Evolutionary conservation across 2,329 filamentous ascomycete species (phyloP).

Genomic region (Colletotrichum magnum): DNA sequence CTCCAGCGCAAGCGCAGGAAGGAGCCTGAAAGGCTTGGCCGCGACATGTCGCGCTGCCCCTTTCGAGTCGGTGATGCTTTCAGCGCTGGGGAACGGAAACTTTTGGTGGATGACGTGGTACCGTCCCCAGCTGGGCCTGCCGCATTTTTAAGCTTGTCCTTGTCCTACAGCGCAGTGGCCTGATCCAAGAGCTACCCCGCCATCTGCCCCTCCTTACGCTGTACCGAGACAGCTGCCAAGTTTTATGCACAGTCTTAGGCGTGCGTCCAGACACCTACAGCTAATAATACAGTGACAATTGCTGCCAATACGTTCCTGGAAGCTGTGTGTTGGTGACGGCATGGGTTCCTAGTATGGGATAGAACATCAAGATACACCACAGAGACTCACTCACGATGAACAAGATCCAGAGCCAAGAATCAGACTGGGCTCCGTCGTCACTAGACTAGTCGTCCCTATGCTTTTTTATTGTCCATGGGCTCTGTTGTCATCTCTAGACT

Average conservation of each 20-base stretch:
- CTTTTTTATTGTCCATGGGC: too few species aligned
- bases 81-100: neutral
- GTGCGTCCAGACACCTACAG: too few species aligned
- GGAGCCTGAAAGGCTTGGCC: constrained; percentile 1
- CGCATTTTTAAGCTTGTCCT: constrained; percentile 26
- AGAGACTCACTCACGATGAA: neutral
- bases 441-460: too few species aligned
- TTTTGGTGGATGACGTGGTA: constrained; percentile 30
- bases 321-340: too few species aligned
- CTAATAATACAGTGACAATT: too few species aligned
- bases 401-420: constrained; percentile 16
- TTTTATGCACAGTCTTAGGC: too few species aligned
- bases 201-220: neutral
- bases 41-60: neutral
- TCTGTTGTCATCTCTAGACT: too few species aligned
- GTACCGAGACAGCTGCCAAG: too few species aligned
- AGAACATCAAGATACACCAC: too few species aligned
- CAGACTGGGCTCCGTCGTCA: neutral
- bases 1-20: neutral
- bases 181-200: constrained; percentile 37
- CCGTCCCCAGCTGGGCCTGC: constrained; percentile 3
- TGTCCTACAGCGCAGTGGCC: constrained; percentile 11
- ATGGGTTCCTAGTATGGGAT: too few species aligned
- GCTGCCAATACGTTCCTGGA: too few species aligned
- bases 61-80: neutral